Conservation (phyloP, 1,139 yeast genomes). For the Lodderomyces oxycetoniae region DNA sequence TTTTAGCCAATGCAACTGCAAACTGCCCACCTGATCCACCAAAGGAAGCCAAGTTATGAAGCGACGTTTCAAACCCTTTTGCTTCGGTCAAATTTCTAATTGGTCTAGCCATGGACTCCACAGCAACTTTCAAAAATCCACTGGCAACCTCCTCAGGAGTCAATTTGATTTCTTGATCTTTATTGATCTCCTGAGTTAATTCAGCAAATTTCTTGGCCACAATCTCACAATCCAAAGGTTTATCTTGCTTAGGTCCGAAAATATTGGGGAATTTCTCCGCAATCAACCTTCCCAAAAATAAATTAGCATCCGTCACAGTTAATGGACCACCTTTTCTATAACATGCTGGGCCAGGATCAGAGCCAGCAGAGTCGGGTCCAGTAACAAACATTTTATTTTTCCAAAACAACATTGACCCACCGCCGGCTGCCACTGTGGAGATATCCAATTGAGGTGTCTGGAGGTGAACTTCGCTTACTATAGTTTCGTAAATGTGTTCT, state of each 20-base stretch:
- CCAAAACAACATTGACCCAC: slow-evolving; percentile 45
- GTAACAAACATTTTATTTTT: slow-evolving; percentile 44
- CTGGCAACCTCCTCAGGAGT: slow-evolving; percentile 40
- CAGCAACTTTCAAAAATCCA: slow-evolving; percentile 43
- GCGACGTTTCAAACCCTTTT: slow-evolving; percentile 36
- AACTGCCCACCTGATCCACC: slow-evolving; percentile 50
- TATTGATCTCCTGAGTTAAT: slow-evolving; percentile 32
- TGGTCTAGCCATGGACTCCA: slow-evolving; percentile 46
- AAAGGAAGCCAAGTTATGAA: slow-evolving; percentile 42
- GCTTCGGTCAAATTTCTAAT: slow-evolving; percentile 43
- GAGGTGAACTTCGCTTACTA: slow-evolving; percentile 39
- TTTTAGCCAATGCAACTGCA: slow-evolving; percentile 36
- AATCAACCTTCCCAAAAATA: slow-evolving; percentile 36
- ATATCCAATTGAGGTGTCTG: slow-evolving; percentile 46
- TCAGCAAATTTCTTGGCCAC: slow-evolving; percentile 28
- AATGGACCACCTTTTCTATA: slow-evolving; percentile 46
- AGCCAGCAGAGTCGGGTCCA: slow-evolving; percentile 46
- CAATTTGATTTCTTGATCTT: slow-evolving; percentile 20
- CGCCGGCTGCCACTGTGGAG: slow-evolving; percentile 47
- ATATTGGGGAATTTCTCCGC: slow-evolving; percentile 42
- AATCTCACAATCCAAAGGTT: slow-evolving; percentile 32
- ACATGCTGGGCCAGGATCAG: slow-evolving; percentile 47
- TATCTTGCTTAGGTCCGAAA: slow-evolving; percentile 41
- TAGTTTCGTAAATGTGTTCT: slow-evolving; percentile 43
- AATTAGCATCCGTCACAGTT: slow-evolving; percentile 45